A percentile compares a stretch with the other conserved stretches of the same genome.
phyloP scores from a whole-genome alignment of 805 yeast species.

The Sugiyamaella qingdaonensis region DNA sequence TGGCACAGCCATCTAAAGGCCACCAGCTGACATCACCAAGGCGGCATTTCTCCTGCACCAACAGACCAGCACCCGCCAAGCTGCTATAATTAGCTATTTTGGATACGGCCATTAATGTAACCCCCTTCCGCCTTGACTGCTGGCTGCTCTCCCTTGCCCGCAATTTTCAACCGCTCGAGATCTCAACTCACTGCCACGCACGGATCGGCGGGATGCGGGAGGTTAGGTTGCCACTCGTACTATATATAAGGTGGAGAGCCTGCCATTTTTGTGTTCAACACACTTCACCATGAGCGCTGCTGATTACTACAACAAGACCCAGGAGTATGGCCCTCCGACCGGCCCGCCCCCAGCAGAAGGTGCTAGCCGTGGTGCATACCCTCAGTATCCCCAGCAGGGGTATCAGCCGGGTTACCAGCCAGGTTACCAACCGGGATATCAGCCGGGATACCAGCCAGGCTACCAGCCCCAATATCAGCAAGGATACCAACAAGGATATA shows the following conservation, averaged over 20 bases:
- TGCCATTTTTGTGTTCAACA: background rate
- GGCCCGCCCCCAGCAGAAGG: slow-evolving; percentile 6
- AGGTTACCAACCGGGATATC: slow-evolving; percentile 14
- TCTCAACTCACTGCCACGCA: background rate
- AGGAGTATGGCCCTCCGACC: slow-evolving; percentile 8
- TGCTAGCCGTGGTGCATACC: background rate
- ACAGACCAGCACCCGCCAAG: background rate
- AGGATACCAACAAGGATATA: slow-evolving; percentile 14
- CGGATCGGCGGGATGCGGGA: background rate
- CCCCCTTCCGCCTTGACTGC: too few relatives aligned
- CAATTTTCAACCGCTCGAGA: too few relatives aligned
- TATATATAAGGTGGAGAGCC: background rate
- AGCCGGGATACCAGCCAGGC: slow-evolving; percentile 12
- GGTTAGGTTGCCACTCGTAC: background rate
- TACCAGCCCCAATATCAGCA: slow-evolving; percentile 5
- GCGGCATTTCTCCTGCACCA: background rate
- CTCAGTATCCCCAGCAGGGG: slow-evolving; percentile 9
- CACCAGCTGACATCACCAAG: too few relatives aligned
- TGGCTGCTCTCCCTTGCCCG: too few relatives aligned
- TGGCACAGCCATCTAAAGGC: too few relatives aligned
- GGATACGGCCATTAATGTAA: too few relatives aligned
- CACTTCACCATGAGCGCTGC: background rate
- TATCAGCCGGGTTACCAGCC: slow-evolving; percentile 1
- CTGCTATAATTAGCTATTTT: too few relatives aligned
- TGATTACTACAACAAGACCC: slow-evolving; percentile 1